A percentile compares a stretch with the other conserved stretches of the same genome.
These are phyloP conservation scores for Lichtheimia ornata DNA, from an alignment of 371 early-diverging fungal genomes.

Conservation along the genomic window DNA sequence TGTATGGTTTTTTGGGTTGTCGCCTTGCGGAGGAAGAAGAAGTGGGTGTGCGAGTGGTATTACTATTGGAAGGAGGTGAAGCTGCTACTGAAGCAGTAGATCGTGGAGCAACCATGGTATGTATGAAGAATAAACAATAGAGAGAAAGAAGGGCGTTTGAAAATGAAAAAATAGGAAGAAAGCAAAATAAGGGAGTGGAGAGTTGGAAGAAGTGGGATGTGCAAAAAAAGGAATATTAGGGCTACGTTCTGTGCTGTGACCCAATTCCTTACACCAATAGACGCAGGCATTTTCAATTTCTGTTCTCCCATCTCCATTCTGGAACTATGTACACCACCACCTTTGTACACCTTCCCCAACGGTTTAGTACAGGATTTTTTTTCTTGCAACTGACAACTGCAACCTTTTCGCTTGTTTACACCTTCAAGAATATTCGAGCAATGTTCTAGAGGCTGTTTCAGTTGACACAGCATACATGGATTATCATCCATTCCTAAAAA, in stretches of 20 bases:
- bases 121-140: conserved; percentile 6
- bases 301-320: conserved; percentile 2
- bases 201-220: conserved; percentile 5
- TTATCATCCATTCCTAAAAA: conserved; percentile 1
- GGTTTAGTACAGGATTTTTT: neutral
- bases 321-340: neutral
- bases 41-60: neutral
- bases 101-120: neutral
- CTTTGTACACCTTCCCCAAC: conserved; percentile 2
- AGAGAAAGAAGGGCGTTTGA: neutral
- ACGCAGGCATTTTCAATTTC: conserved; percentile 5
- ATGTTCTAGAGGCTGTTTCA: no score
- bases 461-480: neutral
- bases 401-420: no score
- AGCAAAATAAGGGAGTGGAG: neutral
- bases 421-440: no score
- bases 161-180: conserved; percentile 1
- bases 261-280: conserved; percentile 6
- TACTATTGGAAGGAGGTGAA: neutral
- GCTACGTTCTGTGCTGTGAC: conserved; percentile 6
- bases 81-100: no score
- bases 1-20: conserved; percentile 42
- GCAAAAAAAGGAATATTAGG: conserved; percentile 8
- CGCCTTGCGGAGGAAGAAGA: neutral
- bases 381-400: no score